Conservation (phyloP, 2,329 filamentous ascomycete species). For the Coccinonectria pachysandricola region DNA sequence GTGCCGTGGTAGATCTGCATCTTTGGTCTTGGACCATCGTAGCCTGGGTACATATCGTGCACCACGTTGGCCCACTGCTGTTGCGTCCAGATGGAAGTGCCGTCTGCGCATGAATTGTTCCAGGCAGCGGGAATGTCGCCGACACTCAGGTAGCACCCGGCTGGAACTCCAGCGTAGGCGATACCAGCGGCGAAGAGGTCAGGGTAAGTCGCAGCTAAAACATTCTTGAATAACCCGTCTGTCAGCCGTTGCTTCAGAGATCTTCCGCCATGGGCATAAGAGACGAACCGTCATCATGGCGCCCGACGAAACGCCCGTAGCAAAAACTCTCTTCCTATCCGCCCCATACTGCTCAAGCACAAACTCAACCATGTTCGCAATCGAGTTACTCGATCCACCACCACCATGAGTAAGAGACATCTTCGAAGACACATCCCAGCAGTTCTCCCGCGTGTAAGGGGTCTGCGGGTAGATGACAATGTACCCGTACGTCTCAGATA, state of each 20-base stretch:
- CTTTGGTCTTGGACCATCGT: slow-evolving; percentile 35
- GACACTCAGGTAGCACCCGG: slow-evolving; percentile 39
- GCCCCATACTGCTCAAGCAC: slow-evolving; percentile 36
- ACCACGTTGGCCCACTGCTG: slow-evolving; percentile 31
- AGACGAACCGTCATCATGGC: slow-evolving; percentile 15
- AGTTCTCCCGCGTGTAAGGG: slow-evolving; percentile 27
- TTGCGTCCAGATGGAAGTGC: slow-evolving; percentile 32
- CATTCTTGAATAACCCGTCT: slow-evolving; percentile 20
- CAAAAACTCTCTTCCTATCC: slow-evolving; percentile 37
- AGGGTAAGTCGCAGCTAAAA: slow-evolving; percentile 44
- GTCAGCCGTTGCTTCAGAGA: slow-evolving; percentile 7
- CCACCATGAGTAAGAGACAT: slow-evolving; percentile 39
- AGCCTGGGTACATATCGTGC: slow-evolving; percentile 40
- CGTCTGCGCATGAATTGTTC: slow-evolving; percentile 45
- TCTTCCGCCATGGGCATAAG: not conserved
- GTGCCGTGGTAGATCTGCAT: slow-evolving; percentile 52
- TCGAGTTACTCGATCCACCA: slow-evolving; percentile 39
- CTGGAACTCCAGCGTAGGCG: slow-evolving; percentile 42
- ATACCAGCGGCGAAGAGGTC: slow-evolving; percentile 42
- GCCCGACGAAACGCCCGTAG: slow-evolving; percentile 26
- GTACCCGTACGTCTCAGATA: slow-evolving; percentile 45
- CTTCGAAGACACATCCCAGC: slow-evolving; percentile 50
- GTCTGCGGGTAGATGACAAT: slow-evolving; percentile 41
- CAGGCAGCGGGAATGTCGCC: slow-evolving; percentile 35
- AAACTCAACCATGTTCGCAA: slow-evolving; percentile 45